These are phyloP conservation scores for Pisolithus albus DNA, from an alignment of 768 basidiomycete species.

Conservation along the genomic window DNA sequence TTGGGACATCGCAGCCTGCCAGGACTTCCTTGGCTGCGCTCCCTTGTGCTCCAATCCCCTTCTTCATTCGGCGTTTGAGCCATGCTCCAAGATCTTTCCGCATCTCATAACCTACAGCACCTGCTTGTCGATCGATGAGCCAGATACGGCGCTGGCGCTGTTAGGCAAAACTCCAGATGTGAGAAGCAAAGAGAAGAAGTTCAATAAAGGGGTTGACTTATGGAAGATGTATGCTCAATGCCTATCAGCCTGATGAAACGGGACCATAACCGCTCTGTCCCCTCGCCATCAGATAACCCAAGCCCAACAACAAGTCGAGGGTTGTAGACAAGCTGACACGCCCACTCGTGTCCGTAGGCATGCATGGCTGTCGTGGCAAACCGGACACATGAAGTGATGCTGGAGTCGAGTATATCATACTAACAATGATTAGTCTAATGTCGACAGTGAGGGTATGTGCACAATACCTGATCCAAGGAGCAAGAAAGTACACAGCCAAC, in stretches of 20 bases:
- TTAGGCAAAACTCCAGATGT: background rate
- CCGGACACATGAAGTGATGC: slow-evolving; percentile 13
- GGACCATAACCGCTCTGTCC: slow-evolving; percentile 26
- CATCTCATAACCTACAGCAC: slow-evolving; percentile 19
- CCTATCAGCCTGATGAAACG: slow-evolving; percentile 28
- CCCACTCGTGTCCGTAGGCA: slow-evolving; percentile 34
- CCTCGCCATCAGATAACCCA: slow-evolving; percentile 6
- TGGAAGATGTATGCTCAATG: slow-evolving; percentile 25
- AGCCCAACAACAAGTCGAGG: background rate
- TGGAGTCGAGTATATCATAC: background rate
- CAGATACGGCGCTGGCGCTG: slow-evolving; percentile 24
- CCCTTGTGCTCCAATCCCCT: slow-evolving; percentile 13
- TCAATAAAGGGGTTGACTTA: slow-evolving; percentile 11
- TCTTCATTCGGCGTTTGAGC: slow-evolving; percentile 18
- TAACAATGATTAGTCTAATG: too few species aligned
- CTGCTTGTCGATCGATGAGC: slow-evolving; percentile 29
- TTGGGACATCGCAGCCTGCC: background rate
- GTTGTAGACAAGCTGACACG: slow-evolving; percentile 11
- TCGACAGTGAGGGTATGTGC: too few species aligned
- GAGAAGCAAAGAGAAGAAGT: background rate
- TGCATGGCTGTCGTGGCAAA: slow-evolving; percentile 34
- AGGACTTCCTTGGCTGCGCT: background rate
- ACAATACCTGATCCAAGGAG: too few species aligned
- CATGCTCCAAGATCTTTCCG: slow-evolving; percentile 28
- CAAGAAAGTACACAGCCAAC: too few species aligned